Conservation (phyloP, 495 filamentous ascomycete genomes). For the Trypethelium eluteriae region DNA sequence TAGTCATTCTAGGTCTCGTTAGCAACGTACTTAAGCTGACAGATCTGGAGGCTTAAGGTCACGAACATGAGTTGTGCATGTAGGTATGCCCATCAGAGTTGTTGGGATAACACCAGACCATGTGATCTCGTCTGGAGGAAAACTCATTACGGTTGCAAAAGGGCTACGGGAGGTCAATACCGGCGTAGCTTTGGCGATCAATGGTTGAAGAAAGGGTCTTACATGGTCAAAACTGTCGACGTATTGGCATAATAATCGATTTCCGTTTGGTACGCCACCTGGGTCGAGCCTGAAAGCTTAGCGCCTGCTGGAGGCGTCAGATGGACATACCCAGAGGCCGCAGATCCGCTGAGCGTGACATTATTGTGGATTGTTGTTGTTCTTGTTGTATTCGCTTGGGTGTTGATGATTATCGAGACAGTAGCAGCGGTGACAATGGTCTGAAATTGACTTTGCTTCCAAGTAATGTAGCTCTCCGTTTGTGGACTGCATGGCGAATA, state of each 20-base stretch:
- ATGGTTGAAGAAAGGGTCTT: neutral
- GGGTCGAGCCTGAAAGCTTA: neutral
- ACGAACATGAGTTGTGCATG: conserved; percentile 7
- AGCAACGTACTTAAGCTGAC: neutral
- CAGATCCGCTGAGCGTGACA: neutral
- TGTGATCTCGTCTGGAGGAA: conserved; percentile 1
- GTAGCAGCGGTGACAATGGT: conserved; percentile 3
- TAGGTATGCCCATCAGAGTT: neutral
- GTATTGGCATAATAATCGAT: neutral
- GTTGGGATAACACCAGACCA: conserved; percentile 2
- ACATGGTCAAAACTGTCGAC: neutral
- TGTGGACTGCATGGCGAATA: conserved; percentile 1
- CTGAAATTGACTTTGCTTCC: neutral
- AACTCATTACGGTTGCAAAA: neutral
- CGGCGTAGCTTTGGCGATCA: neutral
- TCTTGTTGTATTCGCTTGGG: neutral
- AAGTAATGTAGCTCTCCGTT: neutral
- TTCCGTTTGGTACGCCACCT: neutral
- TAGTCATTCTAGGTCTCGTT: neutral
- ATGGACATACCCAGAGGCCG: neutral
- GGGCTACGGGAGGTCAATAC: neutral
- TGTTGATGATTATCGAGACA: conserved; percentile 6
- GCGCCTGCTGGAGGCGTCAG: neutral
- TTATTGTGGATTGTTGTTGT: conserved; percentile 7
- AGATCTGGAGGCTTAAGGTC: neutral